Evolutionary conservation across 2,329 filamentous ascomycete genomes (phyloP).

Genomic region (Talaromyces sp.): DNA sequence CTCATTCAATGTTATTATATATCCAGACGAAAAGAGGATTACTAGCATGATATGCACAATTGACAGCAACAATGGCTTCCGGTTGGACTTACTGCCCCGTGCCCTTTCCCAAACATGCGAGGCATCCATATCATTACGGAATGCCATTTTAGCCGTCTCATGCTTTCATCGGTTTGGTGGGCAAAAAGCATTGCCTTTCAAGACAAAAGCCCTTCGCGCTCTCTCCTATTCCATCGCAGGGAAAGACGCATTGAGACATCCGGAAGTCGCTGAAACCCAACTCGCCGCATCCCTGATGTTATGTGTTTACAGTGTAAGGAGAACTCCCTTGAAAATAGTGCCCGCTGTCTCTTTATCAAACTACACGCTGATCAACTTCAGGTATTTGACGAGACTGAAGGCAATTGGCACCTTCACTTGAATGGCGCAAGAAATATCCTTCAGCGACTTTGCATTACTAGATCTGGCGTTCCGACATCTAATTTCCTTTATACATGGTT

Average conservation of each 20-base stretch:
- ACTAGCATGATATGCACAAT: conserved; percentile 10
- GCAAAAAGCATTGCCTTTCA: conserved; percentile 2
- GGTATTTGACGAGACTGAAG: conserved; percentile 11
- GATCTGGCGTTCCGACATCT: not conserved
- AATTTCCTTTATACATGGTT: conserved; percentile 10
- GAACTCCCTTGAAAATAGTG: too few species aligned
- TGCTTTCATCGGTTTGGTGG: not conserved
- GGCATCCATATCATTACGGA: conserved; percentile 1
- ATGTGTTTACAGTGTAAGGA: conserved; percentile 7
- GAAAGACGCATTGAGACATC: not conserved
- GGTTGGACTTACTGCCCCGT: not conserved
- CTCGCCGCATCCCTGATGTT: conserved; percentile 10
- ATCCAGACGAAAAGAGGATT: conserved; percentile 3
- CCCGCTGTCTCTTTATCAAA: too few species aligned
- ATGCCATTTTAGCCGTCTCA: conserved; percentile 9
- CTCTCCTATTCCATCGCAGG: not conserved
- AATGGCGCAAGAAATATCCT: conserved; percentile 6
- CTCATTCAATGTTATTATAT: not conserved
- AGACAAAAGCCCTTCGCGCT: conserved; percentile 1
- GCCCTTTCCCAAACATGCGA: conserved; percentile 1
- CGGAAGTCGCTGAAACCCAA: not conserved
- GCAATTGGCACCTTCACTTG: conserved; percentile 7
- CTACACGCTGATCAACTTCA: not conserved
- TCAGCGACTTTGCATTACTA: not conserved
- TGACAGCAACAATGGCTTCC: conserved; percentile 8